A percentile compares a stretch with the other conserved stretches of the same genome.
Conservation (phyloP, 257 asterid species). For the Ilex aquifolium region DNA sequence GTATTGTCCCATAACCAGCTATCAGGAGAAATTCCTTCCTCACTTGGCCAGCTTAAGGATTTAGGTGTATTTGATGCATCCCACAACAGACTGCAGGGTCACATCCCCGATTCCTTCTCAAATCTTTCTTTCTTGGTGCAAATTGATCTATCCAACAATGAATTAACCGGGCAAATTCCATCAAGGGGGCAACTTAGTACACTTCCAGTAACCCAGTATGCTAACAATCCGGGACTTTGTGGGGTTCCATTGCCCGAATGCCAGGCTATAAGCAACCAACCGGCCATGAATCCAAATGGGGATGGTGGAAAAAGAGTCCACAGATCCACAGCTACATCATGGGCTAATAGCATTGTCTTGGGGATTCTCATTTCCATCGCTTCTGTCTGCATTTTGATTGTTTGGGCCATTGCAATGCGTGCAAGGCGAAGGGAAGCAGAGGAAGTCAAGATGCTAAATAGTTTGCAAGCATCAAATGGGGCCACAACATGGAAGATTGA, state of each 20-base stretch:
- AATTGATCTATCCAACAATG: constrained; percentile 78
- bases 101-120: constrained; percentile 77
- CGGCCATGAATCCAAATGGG: constrained; percentile 17
- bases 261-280: constrained; percentile 28
- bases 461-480: constrained; percentile 55
- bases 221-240: constrained; percentile 81
- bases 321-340: constrained; percentile 35
- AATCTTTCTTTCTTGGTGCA: constrained; percentile 79
- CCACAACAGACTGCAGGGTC: constrained; percentile 79
- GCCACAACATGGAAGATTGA: constrained; percentile 94
- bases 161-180: constrained; percentile 86
- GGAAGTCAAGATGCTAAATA: constrained; percentile 67
- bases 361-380: constrained; percentile 78
- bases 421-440: constrained; percentile 62
- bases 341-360: constrained; percentile 83
- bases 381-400: constrained; percentile 55
- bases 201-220: constrained; percentile 83
- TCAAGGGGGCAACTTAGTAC: constrained; percentile 86
- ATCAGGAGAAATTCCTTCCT: constrained; percentile 78
- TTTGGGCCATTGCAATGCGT: constrained; percentile 81
- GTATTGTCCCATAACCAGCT: constrained; percentile 73
- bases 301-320: constrained; percentile 18
- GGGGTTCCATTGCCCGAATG: constrained; percentile 83
- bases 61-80: constrained; percentile 94
- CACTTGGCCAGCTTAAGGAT: constrained; percentile 76